These are phyloP conservation scores for Cyclostephanos invisitatus DNA, from an alignment of 108 stramenopile genomes.

Conservation along the genomic window DNA sequence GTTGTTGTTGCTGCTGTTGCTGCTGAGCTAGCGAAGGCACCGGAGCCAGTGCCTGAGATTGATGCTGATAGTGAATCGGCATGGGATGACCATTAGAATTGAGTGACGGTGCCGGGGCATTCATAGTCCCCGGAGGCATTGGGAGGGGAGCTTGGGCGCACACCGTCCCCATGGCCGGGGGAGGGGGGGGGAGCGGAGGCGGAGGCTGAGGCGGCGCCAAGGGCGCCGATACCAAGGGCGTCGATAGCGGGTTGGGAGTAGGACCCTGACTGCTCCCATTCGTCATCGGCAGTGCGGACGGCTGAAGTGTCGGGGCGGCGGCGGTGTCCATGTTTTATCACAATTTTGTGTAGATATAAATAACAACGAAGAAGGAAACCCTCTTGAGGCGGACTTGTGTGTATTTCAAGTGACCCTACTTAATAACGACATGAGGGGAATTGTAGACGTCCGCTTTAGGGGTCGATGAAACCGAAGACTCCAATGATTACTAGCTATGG, in stretches of 20 bases:
- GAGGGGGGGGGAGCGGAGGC: neutral
- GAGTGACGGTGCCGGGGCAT: conserved; percentile 14
- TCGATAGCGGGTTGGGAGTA: conserved; percentile 11
- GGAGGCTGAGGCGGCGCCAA: conserved; percentile 11
- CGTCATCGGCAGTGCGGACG: conserved; percentile 13
- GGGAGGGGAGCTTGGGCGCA: conserved; percentile 5
- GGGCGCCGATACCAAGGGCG: conserved; percentile 8
- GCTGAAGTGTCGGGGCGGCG: conserved; percentile 18
- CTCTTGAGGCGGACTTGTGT: neutral
- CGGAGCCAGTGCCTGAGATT: conserved; percentile 26
- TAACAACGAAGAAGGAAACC: neutral
- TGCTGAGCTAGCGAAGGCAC: conserved; percentile 30
- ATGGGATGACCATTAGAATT: conserved; percentile 32
- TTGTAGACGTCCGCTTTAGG: neutral
- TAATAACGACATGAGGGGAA: neutral
- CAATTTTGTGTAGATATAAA: neutral
- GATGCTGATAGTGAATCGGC: conserved; percentile 51
- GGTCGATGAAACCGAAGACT: neutral
- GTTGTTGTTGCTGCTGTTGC: conserved; percentile 27
- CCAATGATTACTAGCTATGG: neutral
- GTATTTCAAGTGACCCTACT: neutral
- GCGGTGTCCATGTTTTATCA: conserved; percentile 3
- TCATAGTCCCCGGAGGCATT: conserved; percentile 26
- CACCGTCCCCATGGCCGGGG: neutral
- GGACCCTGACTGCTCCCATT: conserved; percentile 1